A percentile compares a stretch with the other conserved stretches of the same genome.
These are phyloP conservation scores for Aspergillus avenaceus DNA, from an alignment of 495 filamentous ascomycete species.

Conservation along the genomic window DNA sequence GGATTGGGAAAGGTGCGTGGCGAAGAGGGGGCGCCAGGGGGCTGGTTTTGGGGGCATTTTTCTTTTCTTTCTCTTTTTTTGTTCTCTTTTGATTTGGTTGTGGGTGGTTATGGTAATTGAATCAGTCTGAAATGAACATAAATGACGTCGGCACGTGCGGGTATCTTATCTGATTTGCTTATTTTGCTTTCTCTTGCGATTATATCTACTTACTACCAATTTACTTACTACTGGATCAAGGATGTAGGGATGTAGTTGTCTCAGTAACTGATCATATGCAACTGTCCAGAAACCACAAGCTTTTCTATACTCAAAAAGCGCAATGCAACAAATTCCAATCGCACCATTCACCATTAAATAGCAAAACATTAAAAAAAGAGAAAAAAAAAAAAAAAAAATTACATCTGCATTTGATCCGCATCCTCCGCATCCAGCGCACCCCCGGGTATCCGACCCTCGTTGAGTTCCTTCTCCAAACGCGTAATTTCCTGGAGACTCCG, in stretches of 20 bases:
- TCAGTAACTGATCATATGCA: too few species aligned
- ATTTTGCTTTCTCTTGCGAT: too few species aligned
- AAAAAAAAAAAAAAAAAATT: slow-evolving; percentile 2
- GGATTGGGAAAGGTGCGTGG: slow-evolving; percentile 57
- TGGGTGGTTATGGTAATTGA: background rate
- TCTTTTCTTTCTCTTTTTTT: background rate
- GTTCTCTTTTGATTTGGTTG: background rate
- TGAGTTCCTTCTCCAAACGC: slow-evolving; percentile 75
- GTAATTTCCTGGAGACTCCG: slow-evolving; percentile 84
- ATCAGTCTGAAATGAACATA: too few species aligned
- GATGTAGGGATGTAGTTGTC: too few species aligned
- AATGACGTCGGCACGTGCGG: slow-evolving; percentile 18
- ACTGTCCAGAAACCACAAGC: background rate
- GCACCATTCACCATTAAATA: too few species aligned
- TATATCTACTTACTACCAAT: too few species aligned
- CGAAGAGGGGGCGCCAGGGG: slow-evolving; percentile 67
- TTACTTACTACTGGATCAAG: too few species aligned
- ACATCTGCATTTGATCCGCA: slow-evolving; percentile 36
- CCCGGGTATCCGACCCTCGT: slow-evolving; percentile 77
- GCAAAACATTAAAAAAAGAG: background rate
- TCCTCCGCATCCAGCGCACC: slow-evolving; percentile 50
- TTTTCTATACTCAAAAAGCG: background rate
- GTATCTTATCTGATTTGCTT: slow-evolving; percentile 20
- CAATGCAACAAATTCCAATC: too few species aligned
- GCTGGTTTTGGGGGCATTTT: slow-evolving; percentile 25